Evolutionary conservation across 495 filamentous ascomycete species (phyloP).

Genomic region (Podospora sp.): DNA sequence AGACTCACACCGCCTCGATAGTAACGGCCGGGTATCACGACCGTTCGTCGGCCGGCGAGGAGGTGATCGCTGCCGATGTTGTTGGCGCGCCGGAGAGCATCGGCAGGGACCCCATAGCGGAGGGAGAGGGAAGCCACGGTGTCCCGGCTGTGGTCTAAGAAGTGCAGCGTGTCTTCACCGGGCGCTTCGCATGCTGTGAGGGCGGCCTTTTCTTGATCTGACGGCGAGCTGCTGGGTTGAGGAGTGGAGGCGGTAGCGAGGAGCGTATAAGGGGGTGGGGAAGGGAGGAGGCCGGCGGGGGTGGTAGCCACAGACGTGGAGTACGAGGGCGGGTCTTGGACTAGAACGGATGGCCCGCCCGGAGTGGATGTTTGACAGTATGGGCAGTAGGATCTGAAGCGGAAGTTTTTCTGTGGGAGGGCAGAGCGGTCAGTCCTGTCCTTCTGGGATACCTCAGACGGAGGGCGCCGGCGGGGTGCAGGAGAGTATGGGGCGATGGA

Average conservation of each 20-base stretch:
- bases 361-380: conserved; percentile 54
- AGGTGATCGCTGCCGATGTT: conserved; percentile 66
- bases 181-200: conserved; percentile 10
- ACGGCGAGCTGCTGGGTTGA: conserved; percentile 45
- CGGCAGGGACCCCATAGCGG: conserved; percentile 63
- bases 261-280: background rate
- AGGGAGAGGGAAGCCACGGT: conserved; percentile 66
- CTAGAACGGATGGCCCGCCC: conserved; percentile 24
- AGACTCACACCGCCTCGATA: conserved; percentile 60
- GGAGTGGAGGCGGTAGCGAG: background rate
- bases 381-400: conserved; percentile 70
- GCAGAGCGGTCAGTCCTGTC: background rate
- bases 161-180: conserved; percentile 65
- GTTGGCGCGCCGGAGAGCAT: conserved; percentile 61
- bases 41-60: conserved; percentile 62
- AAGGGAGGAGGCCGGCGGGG: conserved; percentile 26
- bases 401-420: conserved; percentile 57
- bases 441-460: background rate
- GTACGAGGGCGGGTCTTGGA: conserved; percentile 50
- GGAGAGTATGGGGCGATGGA: background rate
- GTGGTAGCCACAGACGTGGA: conserved; percentile 51
- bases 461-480: background rate
- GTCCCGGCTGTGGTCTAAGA: conserved; percentile 64
- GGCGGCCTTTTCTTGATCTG: conserved; percentile 17
- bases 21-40: conserved; percentile 67